These are phyloP conservation scores for Wickerhamomyces bisporus DNA, from an alignment of 805 yeast species.

Conservation along the genomic window DNA sequence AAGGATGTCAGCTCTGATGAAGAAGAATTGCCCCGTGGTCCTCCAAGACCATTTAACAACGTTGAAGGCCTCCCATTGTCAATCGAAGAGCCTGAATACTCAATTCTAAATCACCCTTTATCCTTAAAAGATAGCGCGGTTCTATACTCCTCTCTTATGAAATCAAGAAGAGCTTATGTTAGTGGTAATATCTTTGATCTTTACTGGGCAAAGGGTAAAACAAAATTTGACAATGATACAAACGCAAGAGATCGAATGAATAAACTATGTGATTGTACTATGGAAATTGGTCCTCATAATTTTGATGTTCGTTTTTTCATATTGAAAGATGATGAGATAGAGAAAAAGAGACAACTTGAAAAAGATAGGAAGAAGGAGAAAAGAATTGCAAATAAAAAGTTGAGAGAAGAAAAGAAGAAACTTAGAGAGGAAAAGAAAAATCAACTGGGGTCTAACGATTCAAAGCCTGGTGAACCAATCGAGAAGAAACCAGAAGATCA, in stretches of 20 bases:
- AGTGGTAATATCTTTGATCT: conserved; percentile 64
- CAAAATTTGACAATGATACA: conserved; percentile 34
- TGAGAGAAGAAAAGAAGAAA: conserved; percentile 29
- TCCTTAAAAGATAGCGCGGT: conserved; percentile 71
- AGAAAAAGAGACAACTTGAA: conserved; percentile 39
- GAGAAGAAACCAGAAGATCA: neutral
- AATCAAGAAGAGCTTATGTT: conserved; percentile 67
- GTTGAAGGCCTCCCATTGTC: conserved; percentile 67
- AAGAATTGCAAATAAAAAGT: conserved; percentile 31
- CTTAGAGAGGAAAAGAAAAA: conserved; percentile 14
- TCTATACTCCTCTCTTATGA: conserved; percentile 61
- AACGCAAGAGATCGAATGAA: conserved; percentile 84
- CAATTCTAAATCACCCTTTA: conserved; percentile 58
- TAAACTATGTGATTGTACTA: conserved; percentile 70
- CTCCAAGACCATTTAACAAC: conserved; percentile 56
- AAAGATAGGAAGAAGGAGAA: conserved; percentile 32
- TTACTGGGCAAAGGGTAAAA: conserved; percentile 70
- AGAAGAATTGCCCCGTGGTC: conserved; percentile 21
- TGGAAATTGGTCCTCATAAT: conserved; percentile 77
- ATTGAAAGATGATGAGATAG: conserved; percentile 74
- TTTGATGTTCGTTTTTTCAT: conserved; percentile 76
- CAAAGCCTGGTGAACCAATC: neutral
- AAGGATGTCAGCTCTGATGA: conserved; percentile 22
- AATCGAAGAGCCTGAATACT: conserved; percentile 55
- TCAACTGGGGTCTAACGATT: no score